Evolutionary conservation across 2,329 filamentous ascomycete genomes (phyloP).

Genomic region (Neofusicoccum sp.): DNA sequence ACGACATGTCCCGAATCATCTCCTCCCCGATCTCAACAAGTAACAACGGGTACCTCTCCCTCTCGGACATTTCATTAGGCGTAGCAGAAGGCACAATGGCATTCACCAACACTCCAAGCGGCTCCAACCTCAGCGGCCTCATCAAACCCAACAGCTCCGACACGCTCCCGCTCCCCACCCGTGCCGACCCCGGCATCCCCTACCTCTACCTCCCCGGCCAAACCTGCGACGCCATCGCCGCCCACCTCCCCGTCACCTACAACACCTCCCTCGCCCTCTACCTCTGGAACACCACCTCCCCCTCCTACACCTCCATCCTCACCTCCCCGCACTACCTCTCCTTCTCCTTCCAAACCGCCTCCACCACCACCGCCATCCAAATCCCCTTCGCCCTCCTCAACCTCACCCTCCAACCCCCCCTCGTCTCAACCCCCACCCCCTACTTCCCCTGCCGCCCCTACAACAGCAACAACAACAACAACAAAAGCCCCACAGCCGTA

Average conservation of each 20-base stretch:
- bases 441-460: constrained; percentile 48
- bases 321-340: constrained; percentile 45
- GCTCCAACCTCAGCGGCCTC: not conserved
- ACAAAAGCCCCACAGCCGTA: not conserved
- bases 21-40: constrained; percentile 29
- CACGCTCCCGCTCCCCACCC: constrained; percentile 3
- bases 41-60: constrained; percentile 22
- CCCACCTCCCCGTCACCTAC: constrained; percentile 32
- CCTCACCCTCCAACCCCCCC: constrained; percentile 42
- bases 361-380: constrained; percentile 43
- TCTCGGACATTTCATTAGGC: constrained; percentile 47
- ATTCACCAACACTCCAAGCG: constrained; percentile 16
- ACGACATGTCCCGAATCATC: constrained; percentile 36
- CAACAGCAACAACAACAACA: constrained; percentile 15
- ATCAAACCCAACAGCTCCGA: not conserved
- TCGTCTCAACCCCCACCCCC: constrained; percentile 36
- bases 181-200: constrained; percentile 29
- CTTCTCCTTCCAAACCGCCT: constrained; percentile 43
- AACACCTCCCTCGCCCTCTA: constrained; percentile 28
- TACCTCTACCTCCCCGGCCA: constrained; percentile 33
- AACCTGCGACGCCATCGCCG: constrained; percentile 34
- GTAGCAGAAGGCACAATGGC: constrained; percentile 46
- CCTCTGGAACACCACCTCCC: constrained; percentile 32
- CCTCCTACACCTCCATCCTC: constrained; percentile 42
- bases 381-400: constrained; percentile 43